These are phyloP conservation scores for Penicillium psychrosexuale DNA, from an alignment of 2,329 filamentous ascomycete genomes.

Conservation along the genomic window DNA sequence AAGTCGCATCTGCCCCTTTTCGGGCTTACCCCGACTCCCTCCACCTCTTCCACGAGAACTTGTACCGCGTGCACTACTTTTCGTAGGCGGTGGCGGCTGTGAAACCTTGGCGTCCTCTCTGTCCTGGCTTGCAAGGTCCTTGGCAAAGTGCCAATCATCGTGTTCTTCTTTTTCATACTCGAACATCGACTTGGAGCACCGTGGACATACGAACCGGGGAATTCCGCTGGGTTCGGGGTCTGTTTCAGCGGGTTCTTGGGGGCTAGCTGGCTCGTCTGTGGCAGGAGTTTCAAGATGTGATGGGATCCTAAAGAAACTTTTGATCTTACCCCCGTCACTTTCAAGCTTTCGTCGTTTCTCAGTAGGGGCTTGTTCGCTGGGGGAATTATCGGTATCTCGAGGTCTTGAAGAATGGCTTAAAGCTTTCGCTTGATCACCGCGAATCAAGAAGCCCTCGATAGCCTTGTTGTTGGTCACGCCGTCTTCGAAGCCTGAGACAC, in stretches of 20 bases:
- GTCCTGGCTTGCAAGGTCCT: conserved; percentile 71
- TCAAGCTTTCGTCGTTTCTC: conserved; percentile 51
- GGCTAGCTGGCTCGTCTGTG: not conserved
- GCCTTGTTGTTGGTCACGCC: conserved; percentile 78
- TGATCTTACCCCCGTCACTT: conserved; percentile 52
- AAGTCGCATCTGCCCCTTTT: conserved; percentile 38
- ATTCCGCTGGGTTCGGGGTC: not conserved
- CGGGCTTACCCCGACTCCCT: conserved; percentile 29
- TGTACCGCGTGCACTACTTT: conserved; percentile 15
- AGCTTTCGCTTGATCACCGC: conserved; percentile 56
- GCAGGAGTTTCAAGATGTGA: not conserved
- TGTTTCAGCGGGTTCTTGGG: not conserved
- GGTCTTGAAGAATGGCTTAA: conserved; percentile 29
- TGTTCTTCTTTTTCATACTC: conserved; percentile 67
- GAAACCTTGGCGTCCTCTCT: conserved; percentile 34
- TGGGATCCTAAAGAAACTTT: conserved; percentile 56
- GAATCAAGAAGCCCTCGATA: conserved; percentile 81
- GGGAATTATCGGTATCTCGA: conserved; percentile 12
- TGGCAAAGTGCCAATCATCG: conserved; percentile 91
- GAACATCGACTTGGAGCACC: conserved; percentile 63
- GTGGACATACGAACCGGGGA: conserved; percentile 54
- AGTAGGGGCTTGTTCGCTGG: conserved; percentile 15
- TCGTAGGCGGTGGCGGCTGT: conserved; percentile 13
- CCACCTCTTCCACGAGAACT: conserved; percentile 24
- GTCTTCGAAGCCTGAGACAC: conserved; percentile 89